Base-by-base conservation (phyloP, 805 yeast species). In the Torulaspora quercuum region DNA sequence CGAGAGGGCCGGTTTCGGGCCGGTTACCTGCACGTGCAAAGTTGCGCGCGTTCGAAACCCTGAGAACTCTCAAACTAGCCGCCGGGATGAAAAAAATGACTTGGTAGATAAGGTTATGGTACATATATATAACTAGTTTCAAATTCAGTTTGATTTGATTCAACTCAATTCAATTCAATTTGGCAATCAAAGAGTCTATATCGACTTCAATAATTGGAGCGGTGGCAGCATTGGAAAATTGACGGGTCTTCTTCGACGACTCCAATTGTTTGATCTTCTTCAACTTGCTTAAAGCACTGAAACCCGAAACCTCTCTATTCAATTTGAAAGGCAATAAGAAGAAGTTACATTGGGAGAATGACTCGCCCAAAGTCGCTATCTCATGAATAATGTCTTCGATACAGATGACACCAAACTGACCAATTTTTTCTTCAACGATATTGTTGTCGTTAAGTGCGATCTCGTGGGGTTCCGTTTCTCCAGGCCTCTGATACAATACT, bases 351-450 rank as follows among this genome's bases (percentile, higher is more conserved):
- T 62, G 62, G 50, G 78, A 76, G 67, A 84, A 84, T 44, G 72
- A 64, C 16, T 76, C 85, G 12, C 87, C 83, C 49, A 82, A 52
- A 11, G 78, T 59, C 13, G 67, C 69, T 36, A 84, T 69, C 63
- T 83, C 90, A 54, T 80, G 86, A 37, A 84, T 75, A 39, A 84
- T 69, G 63, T 84, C 94, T 65, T 84, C 92, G 12, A 82, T 73
- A 75, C 94, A 84, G 45, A 84, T 77, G 42, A 81, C 66, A 18
- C 90, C 88, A 37, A 68, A 65, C 6, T 80, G 83, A 25, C 81
- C 81, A 44, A 84, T 69, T 52, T 69, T 67, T 52, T 82, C 88
- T 64, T 84, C 94, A 35, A 84, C 80, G 25, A 78, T 62, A 50
- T 76, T 79, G 66, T 84, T 84, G 61, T 80, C 87, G 59, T 83